Conservation (phyloP, 2,329 filamentous ascomycete species). For the Fusarium annulatum region DNA sequence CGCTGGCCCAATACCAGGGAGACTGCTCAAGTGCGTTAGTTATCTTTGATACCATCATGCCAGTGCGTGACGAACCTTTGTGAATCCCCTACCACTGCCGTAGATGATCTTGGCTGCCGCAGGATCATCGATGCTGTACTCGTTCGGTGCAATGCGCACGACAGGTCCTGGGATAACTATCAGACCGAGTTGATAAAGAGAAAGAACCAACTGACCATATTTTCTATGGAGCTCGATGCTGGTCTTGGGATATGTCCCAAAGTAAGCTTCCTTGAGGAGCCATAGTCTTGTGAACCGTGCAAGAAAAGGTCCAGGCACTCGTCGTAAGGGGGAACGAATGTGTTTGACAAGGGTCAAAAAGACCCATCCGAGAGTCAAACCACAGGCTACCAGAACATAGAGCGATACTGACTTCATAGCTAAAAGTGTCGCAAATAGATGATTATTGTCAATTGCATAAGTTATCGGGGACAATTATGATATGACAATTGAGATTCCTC, state of each 20-base stretch:
- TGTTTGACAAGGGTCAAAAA: neutral
- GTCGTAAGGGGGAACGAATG: neutral
- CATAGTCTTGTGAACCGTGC: neutral
- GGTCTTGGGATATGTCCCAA: neutral
- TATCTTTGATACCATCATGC: too few species aligned
- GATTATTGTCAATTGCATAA: neutral
- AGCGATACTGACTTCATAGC: neutral
- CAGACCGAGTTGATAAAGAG: accelerated
- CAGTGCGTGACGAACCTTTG: neutral
- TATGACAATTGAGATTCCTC: neutral
- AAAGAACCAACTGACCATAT: accelerated
- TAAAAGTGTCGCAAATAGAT: accelerated
- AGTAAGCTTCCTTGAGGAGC: neutral
- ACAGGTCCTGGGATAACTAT: neutral
- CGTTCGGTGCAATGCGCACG: neutral
- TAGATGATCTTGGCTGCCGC: neutral
- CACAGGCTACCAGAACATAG: neutral
- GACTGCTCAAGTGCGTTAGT: accelerated
- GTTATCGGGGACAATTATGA: accelerated
- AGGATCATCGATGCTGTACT: neutral
- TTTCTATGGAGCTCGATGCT: neutral
- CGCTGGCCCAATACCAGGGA: neutral
- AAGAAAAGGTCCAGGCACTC: neutral
- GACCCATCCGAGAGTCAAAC: neutral
- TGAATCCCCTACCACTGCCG: neutral